phyloP scores from a whole-genome alignment of 2,329 filamentous ascomycete species.

The Paecilomyces dactylethromorphus region DNA sequence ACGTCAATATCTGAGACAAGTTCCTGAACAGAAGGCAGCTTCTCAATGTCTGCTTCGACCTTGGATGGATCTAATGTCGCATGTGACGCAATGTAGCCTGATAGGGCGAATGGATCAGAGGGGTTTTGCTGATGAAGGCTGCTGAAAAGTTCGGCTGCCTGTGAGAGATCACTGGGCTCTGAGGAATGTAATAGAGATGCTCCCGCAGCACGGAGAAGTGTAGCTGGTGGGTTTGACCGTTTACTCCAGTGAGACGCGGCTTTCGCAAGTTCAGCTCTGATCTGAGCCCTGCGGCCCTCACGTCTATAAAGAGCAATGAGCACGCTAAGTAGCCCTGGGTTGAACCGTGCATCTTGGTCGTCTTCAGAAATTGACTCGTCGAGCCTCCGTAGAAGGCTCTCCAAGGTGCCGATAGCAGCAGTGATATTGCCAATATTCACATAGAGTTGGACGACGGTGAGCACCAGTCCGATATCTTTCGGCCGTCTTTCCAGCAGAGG shows the following conservation, averaged over 20 bases:
- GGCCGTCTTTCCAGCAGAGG: constrained; percentile 67
- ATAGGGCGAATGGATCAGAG: constrained; percentile 61
- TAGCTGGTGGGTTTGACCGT: constrained; percentile 52
- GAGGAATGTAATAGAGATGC: constrained; percentile 72
- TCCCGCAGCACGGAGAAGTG: constrained; percentile 76
- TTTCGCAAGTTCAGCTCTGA: constrained; percentile 21
- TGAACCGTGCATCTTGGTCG: constrained; percentile 66
- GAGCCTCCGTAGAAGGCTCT: constrained; percentile 66
- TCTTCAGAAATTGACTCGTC: constrained; percentile 54
- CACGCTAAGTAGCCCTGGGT: constrained; percentile 76
- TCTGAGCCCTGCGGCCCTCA: constrained; percentile 66
- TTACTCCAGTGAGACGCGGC: constrained; percentile 57
- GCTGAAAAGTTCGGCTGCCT: constrained; percentile 73
- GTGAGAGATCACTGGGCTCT: constrained; percentile 58
- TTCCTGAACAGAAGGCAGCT: constrained; percentile 33
- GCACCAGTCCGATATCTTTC: constrained; percentile 69
- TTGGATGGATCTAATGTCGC: constrained; percentile 45
- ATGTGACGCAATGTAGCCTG: constrained; percentile 80
- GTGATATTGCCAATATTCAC: constrained; percentile 63
- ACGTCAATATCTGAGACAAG: constrained; percentile 38
- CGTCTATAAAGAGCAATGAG: constrained; percentile 71
- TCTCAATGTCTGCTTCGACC: constrained; percentile 29
- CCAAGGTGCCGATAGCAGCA: constrained; percentile 67
- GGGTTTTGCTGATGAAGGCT: constrained; percentile 60
- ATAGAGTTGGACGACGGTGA: constrained; percentile 78